Percentiles rank a stretch among this genome's conserved stretches.
These are phyloP conservation scores for Penicillium sp. DNA, from an alignment of 2,329 filamentous ascomycete genomes.

Conservation along the genomic window DNA sequence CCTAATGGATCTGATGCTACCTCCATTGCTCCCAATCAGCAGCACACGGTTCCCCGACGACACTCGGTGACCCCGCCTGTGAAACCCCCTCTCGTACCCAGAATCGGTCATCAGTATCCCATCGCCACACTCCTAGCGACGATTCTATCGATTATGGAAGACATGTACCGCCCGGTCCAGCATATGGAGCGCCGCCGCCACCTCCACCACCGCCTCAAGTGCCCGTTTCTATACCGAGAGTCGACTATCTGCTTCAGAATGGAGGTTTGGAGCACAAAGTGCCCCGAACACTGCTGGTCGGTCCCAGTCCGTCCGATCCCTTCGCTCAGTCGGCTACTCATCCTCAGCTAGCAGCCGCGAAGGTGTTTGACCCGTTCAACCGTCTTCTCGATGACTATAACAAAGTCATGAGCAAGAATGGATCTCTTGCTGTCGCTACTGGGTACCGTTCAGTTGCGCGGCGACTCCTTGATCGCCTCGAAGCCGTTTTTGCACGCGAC, in stretches of 20 bases:
- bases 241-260: slow-evolving; percentile 88
- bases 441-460: slow-evolving; percentile 93
- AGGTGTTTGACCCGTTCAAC: slow-evolving; percentile 76
- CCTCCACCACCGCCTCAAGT: slow-evolving; percentile 68
- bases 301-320: slow-evolving; percentile 50
- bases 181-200: slow-evolving; percentile 53
- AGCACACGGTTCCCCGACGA: slow-evolving; percentile 28
- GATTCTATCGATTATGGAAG: slow-evolving; percentile 33
- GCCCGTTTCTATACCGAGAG: slow-evolving; percentile 66
- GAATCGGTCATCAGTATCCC: slow-evolving; percentile 30
- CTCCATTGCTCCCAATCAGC: slow-evolving; percentile 43
- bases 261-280: slow-evolving; percentile 70
- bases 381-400: slow-evolving; percentile 81
- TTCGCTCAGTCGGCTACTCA: slow-evolving; percentile 55
- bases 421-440: slow-evolving; percentile 89
- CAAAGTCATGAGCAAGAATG: slow-evolving; percentile 72
- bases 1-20: slow-evolving; percentile 44
- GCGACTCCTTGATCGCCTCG: slow-evolving; percentile 78
- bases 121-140: slow-evolving; percentile 34
- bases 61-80: slow-evolving; percentile 28
- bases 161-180: slow-evolving; percentile 26
- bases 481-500: slow-evolving; percentile 90
- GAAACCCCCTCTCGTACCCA: slow-evolving; percentile 36
- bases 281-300: slow-evolving; percentile 63
- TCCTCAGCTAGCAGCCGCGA: slow-evolving; percentile 62